Evolutionary conservation across 768 basidiomycete species (phyloP), one percentile per base, ranked within the genome.

Genomic region (Psilocybe subaeruginosa): DNA sequence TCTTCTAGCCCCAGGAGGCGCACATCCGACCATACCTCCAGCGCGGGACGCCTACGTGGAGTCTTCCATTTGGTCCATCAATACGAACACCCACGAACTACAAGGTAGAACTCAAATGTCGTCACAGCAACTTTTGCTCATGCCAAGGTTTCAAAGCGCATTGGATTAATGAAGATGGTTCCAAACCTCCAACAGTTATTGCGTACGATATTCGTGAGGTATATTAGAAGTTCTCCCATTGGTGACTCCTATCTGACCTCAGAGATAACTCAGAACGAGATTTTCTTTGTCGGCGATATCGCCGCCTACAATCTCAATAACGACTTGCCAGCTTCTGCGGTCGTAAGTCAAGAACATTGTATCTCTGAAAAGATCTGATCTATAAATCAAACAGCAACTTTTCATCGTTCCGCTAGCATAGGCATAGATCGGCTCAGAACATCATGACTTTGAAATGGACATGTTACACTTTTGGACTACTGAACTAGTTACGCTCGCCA

Each of bases 61-160:
- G 65, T 83, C 82, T 27, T 73, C 80, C 27, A 81, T 84, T 58
- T 85, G 83, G 83, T 68, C 74, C 33, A 66, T 79, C 54, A 63
- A 83, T 62, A 62, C 66, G 3, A 60, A 60, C 12, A 80, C 78
- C 6, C 69, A 74, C 35, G 70, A 82, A 65, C 65, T 85, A 30
- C 75, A 70, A 56, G 75, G 83, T 83, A 59, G 71, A 61, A 53
- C 39, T 55, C 9, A 33, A 29, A 8, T 47, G 49, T 39, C 17
- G 37, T 65, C 23, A 7, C 29, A 37, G 48, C 19, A 12, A 47
- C 39, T 43, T 39, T 56, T 39, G 55, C 41, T n/a, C 45, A 60
- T 39, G 8, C 5, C 41, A 31, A 41, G 17, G 30, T 49, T 37
- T 45, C 39, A 59, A 14, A 85, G 83, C 79, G 5, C 77, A 79